phyloP scores from a whole-genome alignment of 1,284 basidiomycete species.

The Peniophora sp. region DNA sequence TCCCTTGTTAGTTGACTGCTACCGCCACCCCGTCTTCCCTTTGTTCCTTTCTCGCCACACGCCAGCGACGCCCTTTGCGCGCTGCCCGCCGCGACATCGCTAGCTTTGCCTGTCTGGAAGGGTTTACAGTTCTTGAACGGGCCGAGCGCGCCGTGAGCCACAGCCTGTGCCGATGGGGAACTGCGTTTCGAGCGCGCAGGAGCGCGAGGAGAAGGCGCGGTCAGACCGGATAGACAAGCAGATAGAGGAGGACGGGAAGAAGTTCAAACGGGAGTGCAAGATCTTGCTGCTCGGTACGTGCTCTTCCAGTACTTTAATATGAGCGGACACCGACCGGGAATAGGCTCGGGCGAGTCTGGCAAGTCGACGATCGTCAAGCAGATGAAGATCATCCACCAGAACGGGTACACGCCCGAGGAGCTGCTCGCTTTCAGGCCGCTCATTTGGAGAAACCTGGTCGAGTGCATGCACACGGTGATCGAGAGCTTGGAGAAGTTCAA shows the following conservation, averaged over 20 bases:
- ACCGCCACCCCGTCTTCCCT: no score
- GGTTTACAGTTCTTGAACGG: no score
- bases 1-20: no score
- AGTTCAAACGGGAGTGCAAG: constrained; percentile 89
- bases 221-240: constrained; percentile 68
- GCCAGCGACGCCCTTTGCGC: no score
- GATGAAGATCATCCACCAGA: constrained; percentile 99
- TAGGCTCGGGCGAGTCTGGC: constrained; percentile 83
- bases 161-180: constrained; percentile 44
- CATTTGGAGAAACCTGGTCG: constrained; percentile 82
- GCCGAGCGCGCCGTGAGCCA: no score
- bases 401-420: constrained; percentile 82
- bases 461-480: constrained; percentile 86
- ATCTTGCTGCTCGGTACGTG: constrained; percentile 82
- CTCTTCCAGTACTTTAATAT: constrained; percentile 2
- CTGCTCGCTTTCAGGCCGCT: constrained; percentile 73
- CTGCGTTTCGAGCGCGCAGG: constrained; percentile 47
- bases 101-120: no score
- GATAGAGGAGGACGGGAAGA: constrained; percentile 65
- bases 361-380: constrained; percentile 98
- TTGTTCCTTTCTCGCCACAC: no score
- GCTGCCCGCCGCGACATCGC: no score
- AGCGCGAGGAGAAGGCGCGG: constrained; percentile 54
- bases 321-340: background rate
- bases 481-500: constrained; percentile 87